Evolutionary conservation across 23 red algal species (phyloP), one percentile per base, ranked within the genome.

Genomic region (Porphyridium purpureum): DNA sequence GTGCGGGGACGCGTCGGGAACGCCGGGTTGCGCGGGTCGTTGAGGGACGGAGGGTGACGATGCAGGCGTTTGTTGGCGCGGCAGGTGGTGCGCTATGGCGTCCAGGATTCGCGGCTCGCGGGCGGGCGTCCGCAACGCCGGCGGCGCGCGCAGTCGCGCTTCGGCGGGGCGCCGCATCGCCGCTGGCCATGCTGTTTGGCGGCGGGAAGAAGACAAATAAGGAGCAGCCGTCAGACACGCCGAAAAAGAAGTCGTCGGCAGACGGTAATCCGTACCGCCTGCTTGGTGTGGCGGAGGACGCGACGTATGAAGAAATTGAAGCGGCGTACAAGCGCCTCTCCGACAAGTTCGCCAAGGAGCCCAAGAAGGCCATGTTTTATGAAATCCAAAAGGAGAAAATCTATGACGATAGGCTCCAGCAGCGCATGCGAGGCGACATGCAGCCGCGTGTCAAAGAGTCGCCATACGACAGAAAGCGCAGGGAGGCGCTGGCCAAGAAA

Each of bases 251-350:
- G 31, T 48, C 76, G 9, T 30, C 80, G 21, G 52, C 66, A 7
- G 84, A 54, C 42, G 34, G 33, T 9, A 98, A 98, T 64, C 90
- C 79, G 26, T 85, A 86, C 54, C 78, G 90, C 29, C 59, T 64
- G 23, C 62, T 85, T 5, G 79, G 90, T 47, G 81, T 98, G 23
- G 44, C 54, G 1, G 79, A 86, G 73, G 71, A 85, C 53, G 90
- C 90, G 4, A 78, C 72, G 21, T 98, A 85, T 47, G 90, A 98
- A 28, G 79, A 98, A 29, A 72, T 95, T 49, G 77, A 95, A 59
- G 60, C 59, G 24, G 79, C 90, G 22, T 71, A 69, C 54, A 70
- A 67, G 44, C 35, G 66, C 31, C 70, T 95, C 24, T 75, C 66
- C 36, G 79, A 79, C 50, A 98, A 86, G 57, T 98, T 86, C 54